Evolutionary conservation across 768 basidiomycete genomes (phyloP).

Genomic region (Lactarius sanguifluus): DNA sequence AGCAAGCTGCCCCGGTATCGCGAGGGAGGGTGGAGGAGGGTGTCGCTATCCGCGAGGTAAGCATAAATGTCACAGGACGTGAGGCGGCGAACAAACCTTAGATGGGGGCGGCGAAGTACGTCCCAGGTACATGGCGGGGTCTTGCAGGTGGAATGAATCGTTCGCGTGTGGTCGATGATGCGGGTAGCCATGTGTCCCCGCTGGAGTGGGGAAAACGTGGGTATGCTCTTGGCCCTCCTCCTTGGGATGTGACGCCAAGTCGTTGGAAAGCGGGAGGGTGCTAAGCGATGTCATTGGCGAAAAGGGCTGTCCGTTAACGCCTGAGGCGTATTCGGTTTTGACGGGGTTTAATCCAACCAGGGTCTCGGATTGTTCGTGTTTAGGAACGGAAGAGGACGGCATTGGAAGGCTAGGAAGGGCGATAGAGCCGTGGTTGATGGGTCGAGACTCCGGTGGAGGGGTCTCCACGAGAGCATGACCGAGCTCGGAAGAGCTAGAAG

Average conservation of each 20-base stretch:
- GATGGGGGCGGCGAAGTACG: constrained; percentile 8
- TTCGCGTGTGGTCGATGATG: constrained; percentile 13
- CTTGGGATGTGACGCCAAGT: constrained; percentile 9
- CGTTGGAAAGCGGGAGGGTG: constrained; percentile 3
- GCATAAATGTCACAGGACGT: constrained; percentile 6
- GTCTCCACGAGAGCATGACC: constrained; percentile 24
- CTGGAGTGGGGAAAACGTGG: neutral
- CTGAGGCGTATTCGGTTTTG: constrained; percentile 17
- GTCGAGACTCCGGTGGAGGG: constrained; percentile 8
- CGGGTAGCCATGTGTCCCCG: constrained; percentile 2
- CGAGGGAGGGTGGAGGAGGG: constrained; percentile 18
- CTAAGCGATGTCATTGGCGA: constrained; percentile 12
- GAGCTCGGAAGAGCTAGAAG: constrained; percentile 26
- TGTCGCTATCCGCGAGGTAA: constrained; percentile 18
- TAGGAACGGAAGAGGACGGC: neutral
- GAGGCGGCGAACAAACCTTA: constrained; percentile 25
- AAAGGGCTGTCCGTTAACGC: constrained; percentile 6
- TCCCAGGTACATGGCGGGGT: constrained; percentile 22
- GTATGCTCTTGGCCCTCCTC: constrained; percentile 15
- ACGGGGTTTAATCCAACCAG: neutral
- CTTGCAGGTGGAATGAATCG: constrained; percentile 21
- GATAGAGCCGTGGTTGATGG: constrained; percentile 5
- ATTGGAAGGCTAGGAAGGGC: constrained; percentile 15
- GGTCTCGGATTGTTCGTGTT: constrained; percentile 2
- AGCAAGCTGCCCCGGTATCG: constrained; percentile 6